Percentiles rank a stretch among this genome's conserved stretches.
These are phyloP conservation scores for Coemansia sp. DNA, from an alignment of 192 early-diverging fungal genomes.

Conservation along the genomic window DNA sequence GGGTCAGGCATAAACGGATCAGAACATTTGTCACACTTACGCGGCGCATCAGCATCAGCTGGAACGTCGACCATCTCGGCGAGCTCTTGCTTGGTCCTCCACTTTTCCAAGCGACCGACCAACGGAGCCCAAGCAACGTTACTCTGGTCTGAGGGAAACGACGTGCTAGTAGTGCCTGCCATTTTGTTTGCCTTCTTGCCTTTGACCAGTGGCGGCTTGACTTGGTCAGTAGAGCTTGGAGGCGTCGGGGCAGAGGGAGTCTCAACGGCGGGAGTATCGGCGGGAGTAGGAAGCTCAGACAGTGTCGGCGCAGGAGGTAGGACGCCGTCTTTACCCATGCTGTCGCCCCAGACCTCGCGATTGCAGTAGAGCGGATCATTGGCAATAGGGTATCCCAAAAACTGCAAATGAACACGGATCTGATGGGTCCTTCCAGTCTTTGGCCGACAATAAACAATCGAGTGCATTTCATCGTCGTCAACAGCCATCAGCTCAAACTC, in stretches of 20 bases:
- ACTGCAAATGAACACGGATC: conserved; percentile 95
- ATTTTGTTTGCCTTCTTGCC: conserved; percentile 13
- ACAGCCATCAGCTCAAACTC: conserved; percentile 65
- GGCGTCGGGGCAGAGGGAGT: background rate
- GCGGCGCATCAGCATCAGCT: conserved; percentile 18
- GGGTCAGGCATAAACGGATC: conserved; percentile 67
- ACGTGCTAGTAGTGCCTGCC: conserved; percentile 17
- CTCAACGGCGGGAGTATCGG: background rate
- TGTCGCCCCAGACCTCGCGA: conserved; percentile 68
- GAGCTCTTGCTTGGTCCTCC: conserved; percentile 37
- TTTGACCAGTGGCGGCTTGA: background rate
- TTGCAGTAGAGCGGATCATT: conserved; percentile 94
- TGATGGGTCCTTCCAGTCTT: conserved; percentile 95
- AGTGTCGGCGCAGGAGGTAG: conserved; percentile 9
- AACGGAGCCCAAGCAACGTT: conserved; percentile 25
- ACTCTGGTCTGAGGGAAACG: background rate
- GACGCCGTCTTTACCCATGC: conserved; percentile 59
- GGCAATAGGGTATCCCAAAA: conserved; percentile 89
- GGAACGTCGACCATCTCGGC: conserved; percentile 18
- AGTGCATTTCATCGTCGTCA: conserved; percentile 65
- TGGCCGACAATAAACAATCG: conserved; percentile 81
- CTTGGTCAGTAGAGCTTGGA: background rate
- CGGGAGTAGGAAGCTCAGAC: background rate
- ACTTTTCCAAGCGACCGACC: conserved; percentile 41
- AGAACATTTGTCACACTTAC: conserved; percentile 66